Base-by-base conservation (phyloP, 73 alveolate species). In the Paramecium tetraurelia region DNA sequence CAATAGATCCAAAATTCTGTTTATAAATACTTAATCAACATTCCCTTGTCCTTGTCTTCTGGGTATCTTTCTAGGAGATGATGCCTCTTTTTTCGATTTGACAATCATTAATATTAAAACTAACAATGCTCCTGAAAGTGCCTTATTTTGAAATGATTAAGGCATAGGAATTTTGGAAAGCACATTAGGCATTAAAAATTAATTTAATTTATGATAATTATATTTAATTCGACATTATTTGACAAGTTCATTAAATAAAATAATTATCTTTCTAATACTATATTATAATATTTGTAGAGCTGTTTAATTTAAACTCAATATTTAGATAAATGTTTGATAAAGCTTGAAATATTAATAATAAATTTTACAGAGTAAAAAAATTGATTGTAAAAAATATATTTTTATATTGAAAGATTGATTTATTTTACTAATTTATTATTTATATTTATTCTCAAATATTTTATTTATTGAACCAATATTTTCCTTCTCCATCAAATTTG, bases 11-110 rank as follows among this genome's bases (percentile, higher is more conserved):
- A 59, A 3, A n/a, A 95, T 86, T 89, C 98, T 92, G 85, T 83
- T 84, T 58, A 93, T 38, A 93, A 97, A 97, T 63, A 85, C 96
- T 63, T 83, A 87, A 92, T 97, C 98, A 36, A 97, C 99, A 58
- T 83, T 92, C 20, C 98, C 99, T 92, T 93, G 20, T 2, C 94
- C 94, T 33, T 72, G n/a, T 38, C 31, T 72, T 33, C 59, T 72
- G 4, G 86, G 86, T 35, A 72, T 36, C 46, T 40, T 72, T 72
- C 86, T 72, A 21, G 86, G 86, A 35, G 86, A 72, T 3, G 57
- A 72, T 11, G 86, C 86, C 16, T 72, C 86, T 40, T 38, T 72
- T 72, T 72, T 72, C 24, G 84, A 63, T 33, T 63, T 63, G 7
- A 63, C 50, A 63, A 63, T 63, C 84, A 63, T 63, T 33, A 63